A percentile compares a stretch with the other conserved stretches of the same genome.
These are phyloP conservation scores for Fusarium verrucosum DNA, from an alignment of 2,329 filamentous ascomycete genomes.

Conservation along the genomic window DNA sequence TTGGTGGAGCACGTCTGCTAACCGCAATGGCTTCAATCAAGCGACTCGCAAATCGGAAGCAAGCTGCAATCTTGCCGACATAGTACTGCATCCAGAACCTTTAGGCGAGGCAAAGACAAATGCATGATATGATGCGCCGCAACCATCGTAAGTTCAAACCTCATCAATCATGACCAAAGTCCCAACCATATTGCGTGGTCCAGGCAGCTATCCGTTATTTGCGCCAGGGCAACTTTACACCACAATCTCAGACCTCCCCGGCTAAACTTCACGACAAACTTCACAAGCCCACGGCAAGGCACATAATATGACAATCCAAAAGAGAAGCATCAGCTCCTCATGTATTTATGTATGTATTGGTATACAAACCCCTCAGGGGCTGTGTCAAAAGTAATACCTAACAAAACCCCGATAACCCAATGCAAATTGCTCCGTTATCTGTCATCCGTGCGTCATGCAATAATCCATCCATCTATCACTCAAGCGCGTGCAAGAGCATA, in stretches of 20 bases:
- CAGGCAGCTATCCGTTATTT: background rate
- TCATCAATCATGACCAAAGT: background rate
- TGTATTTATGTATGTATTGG: conserved; percentile 14
- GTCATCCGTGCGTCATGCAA: conserved; percentile 34
- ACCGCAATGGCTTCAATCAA: background rate
- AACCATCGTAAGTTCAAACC: background rate
- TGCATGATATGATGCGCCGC: background rate
- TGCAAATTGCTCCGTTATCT: conserved; percentile 36
- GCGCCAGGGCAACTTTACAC: background rate
- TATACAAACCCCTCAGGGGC: background rate
- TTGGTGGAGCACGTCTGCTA: no score
- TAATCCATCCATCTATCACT: conserved; percentile 3
- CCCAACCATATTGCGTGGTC: background rate
- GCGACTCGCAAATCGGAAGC: background rate
- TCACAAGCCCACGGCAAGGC: background rate
- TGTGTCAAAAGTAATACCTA: background rate
- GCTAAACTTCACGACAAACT: background rate
- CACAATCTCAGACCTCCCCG: background rate
- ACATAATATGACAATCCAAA: background rate
- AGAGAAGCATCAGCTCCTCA: background rate
- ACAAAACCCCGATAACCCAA: conserved; percentile 11
- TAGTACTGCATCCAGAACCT: accelerated
- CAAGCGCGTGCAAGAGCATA: conserved; percentile 24
- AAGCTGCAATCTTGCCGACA: background rate
- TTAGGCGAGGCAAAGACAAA: background rate